Conservation (phyloP, 2,329 filamentous ascomycete species). For the Amauroascus niger region DNA sequence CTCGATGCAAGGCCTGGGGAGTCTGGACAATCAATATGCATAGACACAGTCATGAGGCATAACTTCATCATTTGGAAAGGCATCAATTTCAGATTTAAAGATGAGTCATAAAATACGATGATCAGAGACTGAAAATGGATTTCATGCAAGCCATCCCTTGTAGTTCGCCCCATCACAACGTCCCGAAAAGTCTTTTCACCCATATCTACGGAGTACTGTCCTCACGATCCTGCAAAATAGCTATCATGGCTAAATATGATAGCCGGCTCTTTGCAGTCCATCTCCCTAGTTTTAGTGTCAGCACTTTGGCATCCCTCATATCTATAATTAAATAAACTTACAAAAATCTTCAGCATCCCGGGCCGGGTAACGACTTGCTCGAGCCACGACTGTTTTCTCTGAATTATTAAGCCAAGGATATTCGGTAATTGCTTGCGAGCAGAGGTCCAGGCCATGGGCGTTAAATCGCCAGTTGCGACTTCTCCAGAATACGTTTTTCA, state of each 20-base stretch:
- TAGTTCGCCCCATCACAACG: too few species aligned
- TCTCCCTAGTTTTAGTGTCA: slow-evolving; percentile 17
- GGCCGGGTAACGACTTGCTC: slow-evolving; percentile 15
- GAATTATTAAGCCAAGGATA: slow-evolving; percentile 17
- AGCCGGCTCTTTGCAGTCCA: slow-evolving; percentile 19
- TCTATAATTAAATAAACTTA: slow-evolving; percentile 21
- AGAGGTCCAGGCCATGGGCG: slow-evolving; percentile 17
- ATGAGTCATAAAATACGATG: too few species aligned
- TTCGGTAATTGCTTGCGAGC: slow-evolving; percentile 21
- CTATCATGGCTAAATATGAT: slow-evolving; percentile 21
- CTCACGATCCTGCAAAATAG: slow-evolving; percentile 4
- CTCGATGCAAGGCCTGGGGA: too few species aligned
- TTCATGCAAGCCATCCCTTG: too few species aligned
- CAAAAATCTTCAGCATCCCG: slow-evolving; percentile 22
- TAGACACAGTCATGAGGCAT: too few species aligned
- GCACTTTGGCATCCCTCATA: not conserved
- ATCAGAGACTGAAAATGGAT: too few species aligned
- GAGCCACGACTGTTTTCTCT: slow-evolving; percentile 20
- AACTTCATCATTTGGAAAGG: too few species aligned
- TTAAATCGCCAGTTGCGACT: slow-evolving; percentile 17
- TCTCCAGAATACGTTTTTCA: slow-evolving; percentile 20
- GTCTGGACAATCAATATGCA: too few species aligned
- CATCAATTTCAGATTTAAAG: too few species aligned
- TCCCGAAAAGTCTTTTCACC: too few species aligned
- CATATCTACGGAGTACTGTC: not conserved